Conservation (phyloP, 371 early-diverging fungal species). For the Mucor sp. region DNA sequence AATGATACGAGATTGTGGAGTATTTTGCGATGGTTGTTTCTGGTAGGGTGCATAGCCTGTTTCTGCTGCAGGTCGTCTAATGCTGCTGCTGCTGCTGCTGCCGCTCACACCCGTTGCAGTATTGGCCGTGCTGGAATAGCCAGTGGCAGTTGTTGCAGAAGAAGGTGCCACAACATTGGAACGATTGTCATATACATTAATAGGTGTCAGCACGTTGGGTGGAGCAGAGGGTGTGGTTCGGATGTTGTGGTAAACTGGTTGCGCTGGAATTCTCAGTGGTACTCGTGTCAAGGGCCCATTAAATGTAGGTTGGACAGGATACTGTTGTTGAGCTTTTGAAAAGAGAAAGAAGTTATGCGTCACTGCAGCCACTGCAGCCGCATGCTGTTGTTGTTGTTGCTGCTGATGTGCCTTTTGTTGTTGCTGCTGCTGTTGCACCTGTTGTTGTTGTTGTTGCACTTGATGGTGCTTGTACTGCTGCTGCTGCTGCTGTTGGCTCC, state of each 20-base stretch:
- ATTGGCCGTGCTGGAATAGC: no score
- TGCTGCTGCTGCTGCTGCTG: neutral
- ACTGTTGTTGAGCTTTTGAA: constrained; percentile 18
- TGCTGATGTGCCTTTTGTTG: constrained; percentile 20
- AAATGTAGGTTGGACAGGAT: constrained; percentile 10
- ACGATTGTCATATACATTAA: constrained; percentile 8
- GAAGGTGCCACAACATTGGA: neutral
- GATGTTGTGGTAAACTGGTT: constrained; percentile 19
- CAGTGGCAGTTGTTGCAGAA: neutral
- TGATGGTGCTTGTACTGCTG: constrained; percentile 11
- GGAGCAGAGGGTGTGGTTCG: constrained; percentile 4
- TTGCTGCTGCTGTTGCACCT: constrained; percentile 16
- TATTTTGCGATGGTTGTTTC: constrained; percentile 9
- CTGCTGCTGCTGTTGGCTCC: constrained; percentile 4
- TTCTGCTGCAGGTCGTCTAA: constrained; percentile 12
- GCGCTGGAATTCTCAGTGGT: constrained; percentile 18
- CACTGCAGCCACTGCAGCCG: constrained; percentile 9
- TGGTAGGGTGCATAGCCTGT: constrained; percentile 24
- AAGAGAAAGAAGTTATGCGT: constrained; percentile 18
- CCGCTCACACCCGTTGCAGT: no score
- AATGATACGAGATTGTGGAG: neutral
- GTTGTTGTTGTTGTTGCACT: constrained; percentile 19
- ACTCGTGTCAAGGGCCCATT: constrained; percentile 21
- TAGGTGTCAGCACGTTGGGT: neutral
- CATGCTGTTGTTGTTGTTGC: constrained; percentile 11